These are phyloP conservation scores for Chlamydomonas reinhardtii DNA, from an alignment of 163 green algal species.

Conservation along the genomic window DNA sequence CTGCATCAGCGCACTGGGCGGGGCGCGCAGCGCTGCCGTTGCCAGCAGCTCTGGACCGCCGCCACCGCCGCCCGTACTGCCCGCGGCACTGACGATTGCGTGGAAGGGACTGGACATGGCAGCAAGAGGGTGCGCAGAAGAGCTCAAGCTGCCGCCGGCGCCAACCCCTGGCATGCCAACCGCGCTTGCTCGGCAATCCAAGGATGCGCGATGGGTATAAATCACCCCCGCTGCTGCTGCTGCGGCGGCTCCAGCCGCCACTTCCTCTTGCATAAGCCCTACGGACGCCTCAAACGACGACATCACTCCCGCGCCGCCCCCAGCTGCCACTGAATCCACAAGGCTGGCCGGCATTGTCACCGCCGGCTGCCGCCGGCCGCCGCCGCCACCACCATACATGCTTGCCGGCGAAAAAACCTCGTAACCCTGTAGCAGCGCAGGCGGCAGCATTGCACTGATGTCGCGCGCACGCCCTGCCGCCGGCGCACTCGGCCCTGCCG, in stretches of 20 bases:
- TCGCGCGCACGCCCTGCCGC: not conserved
- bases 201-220: not conserved
- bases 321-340: not conserved
- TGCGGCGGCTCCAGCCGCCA: not conserved
- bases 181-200: not conserved
- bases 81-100: too few species aligned
- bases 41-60: too few species aligned
- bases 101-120: not conserved
- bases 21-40: too few species aligned
- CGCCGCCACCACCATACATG: not conserved
- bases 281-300: not conserved
- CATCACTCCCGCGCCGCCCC: not conserved
- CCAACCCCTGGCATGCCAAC: too few species aligned
- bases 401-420: not conserved
- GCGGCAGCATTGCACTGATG: constrained; percentile 8
- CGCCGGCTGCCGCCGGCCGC: not conserved
- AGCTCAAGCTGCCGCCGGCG: not conserved
- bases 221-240: not conserved
- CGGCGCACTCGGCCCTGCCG: not conserved
- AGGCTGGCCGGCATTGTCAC: not conserved
- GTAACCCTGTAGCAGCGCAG: constrained; percentile 23
- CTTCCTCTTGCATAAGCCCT: not conserved
- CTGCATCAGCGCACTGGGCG: too few species aligned
- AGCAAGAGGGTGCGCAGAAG: not conserved
- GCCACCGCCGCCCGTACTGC: too few species aligned